Percentiles rank a stretch among this genome's conserved stretches.
These are phyloP conservation scores for Beauveria pseudobassiana DNA, from an alignment of 2,329 filamentous ascomycete genomes.

Conservation along the genomic window DNA sequence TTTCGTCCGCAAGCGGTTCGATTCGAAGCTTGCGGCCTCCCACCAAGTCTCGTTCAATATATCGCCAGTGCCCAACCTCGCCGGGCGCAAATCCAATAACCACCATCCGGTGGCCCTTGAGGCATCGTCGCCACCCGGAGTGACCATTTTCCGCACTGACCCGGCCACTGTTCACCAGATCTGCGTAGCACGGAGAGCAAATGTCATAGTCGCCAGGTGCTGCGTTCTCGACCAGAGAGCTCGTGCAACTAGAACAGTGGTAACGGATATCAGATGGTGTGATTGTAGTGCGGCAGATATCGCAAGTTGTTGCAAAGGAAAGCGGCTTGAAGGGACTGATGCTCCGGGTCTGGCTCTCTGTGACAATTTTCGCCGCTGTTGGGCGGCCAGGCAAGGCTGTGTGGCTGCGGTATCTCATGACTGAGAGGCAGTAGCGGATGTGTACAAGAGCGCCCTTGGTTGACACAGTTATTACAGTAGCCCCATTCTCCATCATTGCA, in stretches of 20 bases:
- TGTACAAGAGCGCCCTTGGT: conserved; percentile 71
- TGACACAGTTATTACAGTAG: conserved; percentile 83
- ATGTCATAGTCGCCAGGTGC: conserved; percentile 75
- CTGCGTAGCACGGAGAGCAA: conserved; percentile 69
- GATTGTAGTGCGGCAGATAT: conserved; percentile 69
- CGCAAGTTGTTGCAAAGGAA: conserved; percentile 68
- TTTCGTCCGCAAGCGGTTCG: conserved; percentile 37
- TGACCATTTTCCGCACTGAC: conserved; percentile 70
- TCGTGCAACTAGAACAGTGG: conserved; percentile 72
- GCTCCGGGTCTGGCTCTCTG: conserved; percentile 36
- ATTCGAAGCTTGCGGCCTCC: conserved; percentile 66
- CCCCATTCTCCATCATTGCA: conserved; percentile 96
- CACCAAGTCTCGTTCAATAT: conserved; percentile 64
- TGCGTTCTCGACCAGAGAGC: conserved; percentile 37
- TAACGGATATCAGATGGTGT: conserved; percentile 61
- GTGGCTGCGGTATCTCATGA: conserved; percentile 40
- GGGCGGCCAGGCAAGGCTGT: conserved; percentile 34
- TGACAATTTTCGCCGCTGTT: conserved; percentile 40
- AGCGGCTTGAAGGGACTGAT: conserved; percentile 58
- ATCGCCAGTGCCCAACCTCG: conserved; percentile 57
- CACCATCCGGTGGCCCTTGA: conserved; percentile 75
- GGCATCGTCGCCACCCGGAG: conserved; percentile 76
- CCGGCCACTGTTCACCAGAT: conserved; percentile 53
- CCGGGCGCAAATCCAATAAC: conserved; percentile 68
- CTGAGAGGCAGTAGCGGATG: conserved; percentile 74